phyloP scores from a whole-genome alignment of 345 rosid genomes.

The Populus alba region DNA sequence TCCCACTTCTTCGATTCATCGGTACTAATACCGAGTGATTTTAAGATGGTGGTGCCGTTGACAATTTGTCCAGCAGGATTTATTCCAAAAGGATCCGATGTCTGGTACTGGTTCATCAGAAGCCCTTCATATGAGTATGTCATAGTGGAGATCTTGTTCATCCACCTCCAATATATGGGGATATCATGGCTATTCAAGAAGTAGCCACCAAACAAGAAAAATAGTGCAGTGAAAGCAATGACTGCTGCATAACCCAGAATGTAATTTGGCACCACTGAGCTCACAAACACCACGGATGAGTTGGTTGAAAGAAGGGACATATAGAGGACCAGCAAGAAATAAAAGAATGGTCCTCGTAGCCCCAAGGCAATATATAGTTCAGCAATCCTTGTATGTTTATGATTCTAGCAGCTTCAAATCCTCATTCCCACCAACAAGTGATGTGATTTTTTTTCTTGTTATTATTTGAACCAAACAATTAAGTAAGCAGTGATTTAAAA shows the following conservation, averaged over 20 bases:
- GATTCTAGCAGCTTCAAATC: too few relatives aligned
- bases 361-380: not conserved
- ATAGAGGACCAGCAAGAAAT: constrained; percentile 56
- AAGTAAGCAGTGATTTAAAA: not conserved
- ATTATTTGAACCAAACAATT: too few relatives aligned
- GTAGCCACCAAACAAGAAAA: constrained; percentile 68
- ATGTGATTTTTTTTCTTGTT: too few relatives aligned
- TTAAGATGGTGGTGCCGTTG: constrained; percentile 33
- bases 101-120: constrained; percentile 61
- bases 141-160: constrained; percentile 71
- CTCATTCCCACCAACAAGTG: too few relatives aligned
- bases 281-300: constrained; percentile 67
- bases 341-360: constrained; percentile 49
- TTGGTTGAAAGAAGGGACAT: constrained; percentile 63
- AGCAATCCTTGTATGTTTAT: too few relatives aligned
- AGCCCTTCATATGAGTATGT: constrained; percentile 67
- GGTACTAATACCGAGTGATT: constrained; percentile 30
- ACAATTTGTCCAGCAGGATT: not conserved
- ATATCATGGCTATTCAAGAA: constrained; percentile 54
- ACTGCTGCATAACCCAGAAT: constrained; percentile 64
- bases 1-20: constrained; percentile 42
- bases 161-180: constrained; percentile 56
- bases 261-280: constrained; percentile 65
- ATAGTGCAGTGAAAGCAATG: constrained; percentile 63
- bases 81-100: constrained; percentile 13